phyloP scores from a whole-genome alignment of 73 alveolate species.

The Paramecium sexaurelia region DNA sequence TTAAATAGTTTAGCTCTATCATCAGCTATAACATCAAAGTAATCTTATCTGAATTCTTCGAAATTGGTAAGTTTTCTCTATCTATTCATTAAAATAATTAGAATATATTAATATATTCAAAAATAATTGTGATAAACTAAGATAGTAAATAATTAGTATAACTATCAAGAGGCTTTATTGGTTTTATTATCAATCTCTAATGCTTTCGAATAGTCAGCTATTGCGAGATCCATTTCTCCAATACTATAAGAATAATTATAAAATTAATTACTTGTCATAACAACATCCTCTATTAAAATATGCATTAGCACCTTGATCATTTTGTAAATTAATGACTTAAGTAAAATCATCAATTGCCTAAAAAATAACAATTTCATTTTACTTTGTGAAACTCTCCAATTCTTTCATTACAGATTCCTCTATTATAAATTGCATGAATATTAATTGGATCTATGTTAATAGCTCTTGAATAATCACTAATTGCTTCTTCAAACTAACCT shows the following conservation, averaged over 20 bases:
- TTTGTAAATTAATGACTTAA: constrained; percentile 82
- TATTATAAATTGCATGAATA: constrained; percentile 95
- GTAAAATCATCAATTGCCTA: constrained; percentile 95
- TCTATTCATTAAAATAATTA: neutral
- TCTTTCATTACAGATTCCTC: constrained; percentile 96
- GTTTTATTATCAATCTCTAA: constrained; percentile 88
- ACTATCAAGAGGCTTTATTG: constrained; percentile 7
- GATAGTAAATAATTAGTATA: neutral
- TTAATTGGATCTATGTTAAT: constrained; percentile 80
- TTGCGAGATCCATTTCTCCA: constrained; percentile 94
- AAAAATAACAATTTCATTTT: neutral
- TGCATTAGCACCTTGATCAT: constrained; percentile 96
- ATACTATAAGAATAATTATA: constrained; percentile 39
- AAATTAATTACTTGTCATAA: constrained; percentile 81
- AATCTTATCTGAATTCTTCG: constrained; percentile 22
- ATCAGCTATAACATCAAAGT: constrained; percentile 32
- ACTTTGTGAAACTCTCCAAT: constrained; percentile 86
- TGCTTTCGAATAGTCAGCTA: constrained; percentile 94
- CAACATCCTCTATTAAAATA: constrained; percentile 98
- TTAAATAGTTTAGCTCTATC: constrained; percentile 24
- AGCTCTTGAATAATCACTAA: constrained; percentile 88
- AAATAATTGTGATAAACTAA: neutral
- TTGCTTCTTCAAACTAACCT: constrained; percentile 90
- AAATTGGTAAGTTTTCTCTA: constrained; percentile 5
- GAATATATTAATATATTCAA: neutral